A percentile compares a stretch with the other conserved stretches of the same genome.
Evolutionary conservation across 495 filamentous ascomycete species (phyloP).

Genomic region (Bryoglossum gracile): DNA sequence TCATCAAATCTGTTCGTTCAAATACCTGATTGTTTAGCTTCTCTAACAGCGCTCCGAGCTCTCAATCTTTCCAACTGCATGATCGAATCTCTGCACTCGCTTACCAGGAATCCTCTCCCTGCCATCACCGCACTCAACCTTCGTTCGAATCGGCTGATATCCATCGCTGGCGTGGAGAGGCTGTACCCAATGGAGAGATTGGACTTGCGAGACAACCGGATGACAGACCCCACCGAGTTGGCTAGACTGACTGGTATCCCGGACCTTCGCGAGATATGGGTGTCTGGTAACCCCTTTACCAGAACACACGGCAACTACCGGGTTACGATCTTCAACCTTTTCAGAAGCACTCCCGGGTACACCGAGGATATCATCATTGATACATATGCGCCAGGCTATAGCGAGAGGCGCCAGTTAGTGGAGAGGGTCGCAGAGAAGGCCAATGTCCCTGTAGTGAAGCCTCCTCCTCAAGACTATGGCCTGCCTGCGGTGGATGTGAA

Average conservation of each 20-base stretch:
- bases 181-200: constrained; percentile 81
- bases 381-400: constrained; percentile 66
- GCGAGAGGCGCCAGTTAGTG: constrained; percentile 76
- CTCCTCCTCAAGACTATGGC: constrained; percentile 46
- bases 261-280: constrained; percentile 86
- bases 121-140: constrained; percentile 92
- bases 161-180: constrained; percentile 84
- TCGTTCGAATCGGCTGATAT: constrained; percentile 78
- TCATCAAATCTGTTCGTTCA: constrained; percentile 87
- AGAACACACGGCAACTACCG: constrained; percentile 81
- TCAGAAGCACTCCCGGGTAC: constrained; percentile 86
- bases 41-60: constrained; percentile 72
- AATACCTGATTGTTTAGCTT: constrained; percentile 81
- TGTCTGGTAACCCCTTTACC: constrained; percentile 82
- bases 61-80: constrained; percentile 93
- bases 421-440: constrained; percentile 71
- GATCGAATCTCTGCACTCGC: constrained; percentile 89
- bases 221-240: constrained; percentile 84
- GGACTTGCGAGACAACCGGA: constrained; percentile 84
- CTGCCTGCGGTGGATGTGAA: constrained; percentile 54
- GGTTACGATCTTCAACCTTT: constrained; percentile 90
- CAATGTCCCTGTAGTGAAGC: constrained; percentile 68
- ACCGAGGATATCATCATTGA: constrained; percentile 88
- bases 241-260: constrained; percentile 85
- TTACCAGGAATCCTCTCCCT: constrained; percentile 78